Conservation (phyloP, 2,329 filamentous ascomycete species). For the Pyrenochaeta sp. region DNA sequence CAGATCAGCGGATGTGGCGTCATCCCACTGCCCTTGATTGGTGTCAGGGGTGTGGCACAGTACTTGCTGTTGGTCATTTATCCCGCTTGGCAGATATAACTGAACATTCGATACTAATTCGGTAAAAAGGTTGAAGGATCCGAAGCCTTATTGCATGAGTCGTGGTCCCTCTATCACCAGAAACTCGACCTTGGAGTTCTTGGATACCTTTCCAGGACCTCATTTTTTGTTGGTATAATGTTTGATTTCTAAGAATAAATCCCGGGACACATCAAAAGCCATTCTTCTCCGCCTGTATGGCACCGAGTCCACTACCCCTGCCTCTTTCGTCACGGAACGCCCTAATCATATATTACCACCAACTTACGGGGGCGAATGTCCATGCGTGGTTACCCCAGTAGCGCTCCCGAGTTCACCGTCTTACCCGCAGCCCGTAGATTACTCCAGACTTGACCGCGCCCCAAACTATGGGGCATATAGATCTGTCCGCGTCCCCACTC, state of each 20-base stretch:
- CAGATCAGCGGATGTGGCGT: constrained; percentile 12
- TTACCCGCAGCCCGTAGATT: constrained; percentile 13
- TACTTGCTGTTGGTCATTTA: constrained; percentile 9
- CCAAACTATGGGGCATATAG: constrained; percentile 15
- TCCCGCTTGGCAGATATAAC: constrained; percentile 13
- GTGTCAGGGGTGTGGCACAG: constrained; percentile 7
- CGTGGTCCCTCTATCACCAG: neutral
- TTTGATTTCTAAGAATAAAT: neutral
- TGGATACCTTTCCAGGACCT: neutral
- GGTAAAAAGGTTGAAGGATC: neutral
- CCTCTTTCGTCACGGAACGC: constrained; percentile 13
- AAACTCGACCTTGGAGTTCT: neutral
- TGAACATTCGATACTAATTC: neutral
- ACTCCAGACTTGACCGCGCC: constrained; percentile 4
- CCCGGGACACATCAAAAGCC: neutral
- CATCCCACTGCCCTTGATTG: neutral
- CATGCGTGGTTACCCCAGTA: constrained; percentile 6
- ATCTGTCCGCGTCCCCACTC: constrained; percentile 6
- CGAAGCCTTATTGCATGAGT: neutral
- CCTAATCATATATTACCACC: constrained; percentile 13
- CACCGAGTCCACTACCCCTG: neutral
- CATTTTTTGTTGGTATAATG: neutral
- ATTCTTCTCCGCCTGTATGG: neutral
- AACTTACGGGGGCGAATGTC: constrained; percentile 20
- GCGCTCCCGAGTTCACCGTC: constrained; percentile 2